These are phyloP conservation scores for Phytopythium vexans DNA, from an alignment of 352 stramenopile genomes.

Conservation along the genomic window DNA sequence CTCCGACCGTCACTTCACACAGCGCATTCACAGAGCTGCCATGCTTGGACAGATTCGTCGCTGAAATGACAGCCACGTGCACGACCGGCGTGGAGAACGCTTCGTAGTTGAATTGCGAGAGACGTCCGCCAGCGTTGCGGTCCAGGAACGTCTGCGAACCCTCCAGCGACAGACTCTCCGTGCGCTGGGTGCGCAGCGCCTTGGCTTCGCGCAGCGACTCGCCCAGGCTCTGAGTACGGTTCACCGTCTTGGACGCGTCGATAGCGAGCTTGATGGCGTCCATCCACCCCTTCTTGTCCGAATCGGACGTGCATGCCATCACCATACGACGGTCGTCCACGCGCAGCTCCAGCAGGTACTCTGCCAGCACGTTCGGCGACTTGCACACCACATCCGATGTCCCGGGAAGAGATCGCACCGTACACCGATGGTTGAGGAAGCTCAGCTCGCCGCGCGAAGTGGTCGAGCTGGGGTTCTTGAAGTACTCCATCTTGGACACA, in stretches of 20 bases:
- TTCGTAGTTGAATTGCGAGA: slow-evolving; percentile 87
- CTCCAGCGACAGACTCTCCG: slow-evolving; percentile 62
- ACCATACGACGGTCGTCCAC: slow-evolving; percentile 76
- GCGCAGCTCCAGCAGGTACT: slow-evolving; percentile 70
- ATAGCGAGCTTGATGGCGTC: slow-evolving; percentile 83
- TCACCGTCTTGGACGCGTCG: slow-evolving; percentile 81
- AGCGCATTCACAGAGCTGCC: slow-evolving; percentile 73
- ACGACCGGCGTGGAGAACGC: slow-evolving; percentile 77
- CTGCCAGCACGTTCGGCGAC: slow-evolving; percentile 62
- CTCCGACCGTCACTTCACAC: slow-evolving; percentile 78
- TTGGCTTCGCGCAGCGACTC: slow-evolving; percentile 54
- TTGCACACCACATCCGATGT: slow-evolving; percentile 69
- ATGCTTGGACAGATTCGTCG: slow-evolving; percentile 75
- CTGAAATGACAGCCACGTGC: slow-evolving; percentile 76
- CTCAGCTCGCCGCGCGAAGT: slow-evolving; percentile 74
- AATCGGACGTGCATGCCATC: slow-evolving; percentile 82
- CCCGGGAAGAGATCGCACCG: slow-evolving; percentile 62
- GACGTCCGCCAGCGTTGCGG: slow-evolving; percentile 55
- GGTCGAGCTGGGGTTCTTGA: slow-evolving; percentile 80
- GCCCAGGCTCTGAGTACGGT: slow-evolving; percentile 47
- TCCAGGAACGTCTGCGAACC: slow-evolving; percentile 56
- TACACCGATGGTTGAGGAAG: slow-evolving; percentile 76
- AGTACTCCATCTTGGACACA: slow-evolving; percentile 85
- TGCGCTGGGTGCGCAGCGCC: slow-evolving; percentile 59
- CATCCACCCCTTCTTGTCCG: slow-evolving; percentile 86